These are phyloP conservation scores for Rehmannia glutinosa DNA, from an alignment of 257 asterid genomes.

Conservation along the genomic window DNA sequence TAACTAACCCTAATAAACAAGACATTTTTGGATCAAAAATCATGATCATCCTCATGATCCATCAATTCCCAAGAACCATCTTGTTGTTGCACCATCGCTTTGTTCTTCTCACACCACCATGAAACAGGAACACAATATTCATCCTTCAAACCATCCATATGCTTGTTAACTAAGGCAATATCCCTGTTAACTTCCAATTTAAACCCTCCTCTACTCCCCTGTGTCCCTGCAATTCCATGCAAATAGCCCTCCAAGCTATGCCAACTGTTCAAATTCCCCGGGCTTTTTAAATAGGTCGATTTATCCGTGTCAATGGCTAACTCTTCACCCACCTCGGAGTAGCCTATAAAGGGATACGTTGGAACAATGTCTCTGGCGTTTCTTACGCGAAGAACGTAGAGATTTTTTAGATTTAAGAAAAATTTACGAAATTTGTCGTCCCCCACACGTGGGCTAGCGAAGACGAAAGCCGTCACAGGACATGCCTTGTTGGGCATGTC, in stretches of 20 bases:
- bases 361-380: conserved; percentile 63
- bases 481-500: conserved; percentile 36
- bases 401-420: conserved; percentile 17
- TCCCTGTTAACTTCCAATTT: conserved; percentile 50
- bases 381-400: conserved; percentile 38
- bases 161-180: conserved; percentile 55
- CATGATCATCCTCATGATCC: conserved; percentile 45
- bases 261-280: conserved; percentile 38
- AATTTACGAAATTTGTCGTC: conserved; percentile 30
- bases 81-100: conserved; percentile 71
- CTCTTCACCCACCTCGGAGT: conserved; percentile 64
- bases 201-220: conserved; percentile 50
- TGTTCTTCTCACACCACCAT: conserved; percentile 67
- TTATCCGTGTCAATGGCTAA: conserved; percentile 45
- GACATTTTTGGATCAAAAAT: not conserved
- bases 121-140: conserved; percentile 47
- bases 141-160: conserved; percentile 44
- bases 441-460: conserved; percentile 76
- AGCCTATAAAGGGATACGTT: conserved; percentile 38
- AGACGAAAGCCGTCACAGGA: conserved; percentile 63
- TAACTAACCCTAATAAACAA: not conserved
- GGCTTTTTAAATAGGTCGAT: conserved; percentile 52
- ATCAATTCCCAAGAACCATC: conserved; percentile 75
- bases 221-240: conserved; percentile 83
- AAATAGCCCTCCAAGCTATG: conserved; percentile 60